Conservation (phyloP, 305 asterid genomes). For the Fraxinus xanthoxyloides region DNA sequence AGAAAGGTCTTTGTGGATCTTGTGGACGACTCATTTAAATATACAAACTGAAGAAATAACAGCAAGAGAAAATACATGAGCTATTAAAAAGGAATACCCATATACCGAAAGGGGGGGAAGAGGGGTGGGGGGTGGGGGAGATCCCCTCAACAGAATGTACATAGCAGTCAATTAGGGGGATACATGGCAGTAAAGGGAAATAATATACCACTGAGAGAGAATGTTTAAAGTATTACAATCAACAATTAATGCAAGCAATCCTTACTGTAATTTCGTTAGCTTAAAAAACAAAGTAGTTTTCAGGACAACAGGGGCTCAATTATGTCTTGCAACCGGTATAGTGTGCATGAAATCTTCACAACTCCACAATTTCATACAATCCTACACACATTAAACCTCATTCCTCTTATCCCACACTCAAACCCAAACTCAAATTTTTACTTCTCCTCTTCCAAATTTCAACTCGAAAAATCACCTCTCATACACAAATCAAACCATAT, state of each 20-base stretch:
- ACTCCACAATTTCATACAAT: too few species aligned
- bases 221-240: not conserved
- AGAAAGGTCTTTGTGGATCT: constrained; percentile 63
- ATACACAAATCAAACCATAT: too few species aligned
- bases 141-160: not conserved
- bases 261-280: not conserved
- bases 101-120: too few species aligned
- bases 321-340: not conserved
- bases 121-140: not conserved
- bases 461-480: too few species aligned
- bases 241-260: not conserved
- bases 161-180: not conserved
- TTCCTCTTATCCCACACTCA: too few species aligned
- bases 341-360: not conserved
- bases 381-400: too few species aligned
- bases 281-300: not conserved
- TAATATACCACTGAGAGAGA: not conserved
- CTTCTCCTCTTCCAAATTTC: too few species aligned
- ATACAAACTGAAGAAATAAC: constrained; percentile 42
- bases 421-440: too few species aligned
- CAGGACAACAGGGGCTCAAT: not conserved
- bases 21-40: constrained; percentile 67
- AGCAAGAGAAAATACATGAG: constrained; percentile 13
- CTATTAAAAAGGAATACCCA: not conserved
- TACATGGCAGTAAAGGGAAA: not conserved